Conservation (phyloP, 371 early-diverging fungal species). For the Batrachochytrium dendrobatidis region DNA sequence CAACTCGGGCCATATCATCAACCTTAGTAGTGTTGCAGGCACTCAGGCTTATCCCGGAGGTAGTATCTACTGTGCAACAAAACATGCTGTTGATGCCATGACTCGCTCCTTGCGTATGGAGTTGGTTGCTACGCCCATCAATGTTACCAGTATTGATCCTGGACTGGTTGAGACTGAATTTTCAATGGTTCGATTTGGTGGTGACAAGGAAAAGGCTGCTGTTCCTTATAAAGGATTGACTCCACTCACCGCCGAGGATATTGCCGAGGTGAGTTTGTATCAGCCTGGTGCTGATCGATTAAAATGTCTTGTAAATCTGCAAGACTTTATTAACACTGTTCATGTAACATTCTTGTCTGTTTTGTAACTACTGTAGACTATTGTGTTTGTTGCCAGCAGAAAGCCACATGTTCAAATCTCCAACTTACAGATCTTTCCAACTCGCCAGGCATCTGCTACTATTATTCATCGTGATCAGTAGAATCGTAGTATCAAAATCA, state of each 20-base stretch:
- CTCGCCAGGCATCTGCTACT: conserved; percentile 59
- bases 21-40: conserved; percentile 79
- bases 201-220: conserved; percentile 50
- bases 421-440: conserved; percentile 68
- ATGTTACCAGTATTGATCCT: conserved; percentile 31
- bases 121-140: conserved; percentile 67
- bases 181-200: conserved; percentile 73
- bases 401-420: conserved; percentile 79
- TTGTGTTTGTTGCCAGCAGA: conserved; percentile 76
- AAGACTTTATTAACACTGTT: neutral
- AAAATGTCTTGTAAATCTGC: too few relatives aligned
- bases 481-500: too few relatives aligned
- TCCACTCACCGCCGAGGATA: conserved; percentile 65
- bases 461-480: conserved; percentile 9
- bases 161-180: conserved; percentile 38
- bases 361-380: conserved; percentile 54
- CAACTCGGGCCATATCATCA: conserved; percentile 75
- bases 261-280: conserved; percentile 29
- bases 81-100: conserved; percentile 84
- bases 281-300: neutral
- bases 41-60: conserved; percentile 60
- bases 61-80: conserved; percentile 85
- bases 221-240: conserved; percentile 51
- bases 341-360: neutral
- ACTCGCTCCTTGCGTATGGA: conserved; percentile 65